Evolutionary conservation across 345 rosid genomes (phyloP).

Genomic region (Citrus medica): DNA sequence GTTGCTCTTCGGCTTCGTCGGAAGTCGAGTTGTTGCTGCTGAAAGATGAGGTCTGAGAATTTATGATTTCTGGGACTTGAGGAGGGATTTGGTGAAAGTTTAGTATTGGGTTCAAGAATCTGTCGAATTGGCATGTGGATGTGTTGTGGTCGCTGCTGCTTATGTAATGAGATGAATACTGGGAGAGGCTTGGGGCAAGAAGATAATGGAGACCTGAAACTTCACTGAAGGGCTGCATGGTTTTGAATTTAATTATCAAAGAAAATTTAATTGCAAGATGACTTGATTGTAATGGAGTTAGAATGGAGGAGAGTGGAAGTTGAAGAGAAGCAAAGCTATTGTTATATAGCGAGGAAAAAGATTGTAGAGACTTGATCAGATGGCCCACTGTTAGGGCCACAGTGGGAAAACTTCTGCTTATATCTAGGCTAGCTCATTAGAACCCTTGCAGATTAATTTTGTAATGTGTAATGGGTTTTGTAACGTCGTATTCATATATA

Average conservation of each 20-base stretch:
- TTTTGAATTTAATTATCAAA: neutral
- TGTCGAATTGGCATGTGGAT: slow-evolving; percentile 31
- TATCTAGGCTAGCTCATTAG: slow-evolving; percentile 8
- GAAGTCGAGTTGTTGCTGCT: slow-evolving; percentile 81
- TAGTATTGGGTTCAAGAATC: slow-evolving; percentile 31
- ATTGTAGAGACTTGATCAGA: slow-evolving; percentile 6
- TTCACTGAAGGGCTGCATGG: slow-evolving; percentile 56
- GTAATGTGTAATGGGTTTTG: slow-evolving; percentile 18
- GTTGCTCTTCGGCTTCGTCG: slow-evolving; percentile 75
- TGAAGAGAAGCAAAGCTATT: slow-evolving; percentile 24
- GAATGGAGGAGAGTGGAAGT: slow-evolving; percentile 26
- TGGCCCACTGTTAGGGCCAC: slow-evolving; percentile 37
- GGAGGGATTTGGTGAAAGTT: slow-evolving; percentile 27
- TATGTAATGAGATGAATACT: slow-evolving; percentile 38
- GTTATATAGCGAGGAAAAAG: slow-evolving; percentile 48
- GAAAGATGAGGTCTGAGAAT: slow-evolving; percentile 39
- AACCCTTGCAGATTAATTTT: slow-evolving; percentile 32
- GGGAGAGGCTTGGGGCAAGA: slow-evolving; percentile 32
- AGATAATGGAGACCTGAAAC: slow-evolving; percentile 47
- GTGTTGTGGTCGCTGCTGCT: slow-evolving; percentile 12
- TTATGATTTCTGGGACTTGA: slow-evolving; percentile 32
- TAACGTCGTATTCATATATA: neutral
- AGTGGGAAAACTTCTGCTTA: slow-evolving; percentile 7
- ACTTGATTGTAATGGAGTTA: slow-evolving; percentile 2
- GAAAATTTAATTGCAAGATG: neutral